Percentiles rank a stretch among this genome's conserved stretches.
Evolutionary conservation across 2,329 filamentous ascomycete genomes (phyloP).

Genomic region (Aplosporella prunicola): DNA sequence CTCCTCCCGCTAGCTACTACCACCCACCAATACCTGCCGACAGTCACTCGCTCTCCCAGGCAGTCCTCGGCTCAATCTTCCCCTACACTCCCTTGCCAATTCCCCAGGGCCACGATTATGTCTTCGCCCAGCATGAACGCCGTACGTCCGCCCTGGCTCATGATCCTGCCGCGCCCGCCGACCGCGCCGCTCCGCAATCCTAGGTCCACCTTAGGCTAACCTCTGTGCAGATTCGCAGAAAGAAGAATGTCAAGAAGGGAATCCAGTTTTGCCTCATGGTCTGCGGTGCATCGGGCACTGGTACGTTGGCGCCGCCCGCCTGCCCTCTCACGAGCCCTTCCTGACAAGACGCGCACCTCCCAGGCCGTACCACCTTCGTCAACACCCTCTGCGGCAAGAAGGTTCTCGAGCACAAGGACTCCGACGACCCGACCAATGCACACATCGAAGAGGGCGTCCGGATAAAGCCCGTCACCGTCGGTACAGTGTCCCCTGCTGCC

Average conservation of each 20-base stretch:
- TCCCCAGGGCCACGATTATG: conserved; percentile 10
- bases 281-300: conserved; percentile 96
- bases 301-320: conserved; percentile 46
- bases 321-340: neutral
- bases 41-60: conserved; percentile 10
- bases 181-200: conserved; percentile 17
- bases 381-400: conserved; percentile 97
- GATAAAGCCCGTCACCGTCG: conserved; percentile 97
- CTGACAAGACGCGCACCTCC: conserved; percentile 12
- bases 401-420: conserved; percentile 84
- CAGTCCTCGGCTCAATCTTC: conserved; percentile 11
- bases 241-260: conserved; percentile 99
- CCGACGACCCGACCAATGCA: conserved; percentile 78
- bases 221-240: conserved; percentile 70
- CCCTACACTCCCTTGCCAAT: neutral
- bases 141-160: conserved; percentile 11
- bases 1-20: conserved; percentile 5
- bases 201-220: conserved; percentile 50
- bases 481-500: conserved; percentile 47
- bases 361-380: conserved; percentile 96
- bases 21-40: conserved; percentile 9
- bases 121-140: conserved; percentile 14
- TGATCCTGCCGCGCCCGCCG: conserved; percentile 10
- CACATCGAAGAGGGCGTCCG: conserved; percentile 94
- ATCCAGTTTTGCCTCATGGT: conserved; percentile 99